A percentile compares a stretch with the other conserved stretches of the same genome.
These are phyloP conservation scores for Zasmidium angulare DNA, from an alignment of 2,329 filamentous ascomycete genomes.

Conservation along the genomic window DNA sequence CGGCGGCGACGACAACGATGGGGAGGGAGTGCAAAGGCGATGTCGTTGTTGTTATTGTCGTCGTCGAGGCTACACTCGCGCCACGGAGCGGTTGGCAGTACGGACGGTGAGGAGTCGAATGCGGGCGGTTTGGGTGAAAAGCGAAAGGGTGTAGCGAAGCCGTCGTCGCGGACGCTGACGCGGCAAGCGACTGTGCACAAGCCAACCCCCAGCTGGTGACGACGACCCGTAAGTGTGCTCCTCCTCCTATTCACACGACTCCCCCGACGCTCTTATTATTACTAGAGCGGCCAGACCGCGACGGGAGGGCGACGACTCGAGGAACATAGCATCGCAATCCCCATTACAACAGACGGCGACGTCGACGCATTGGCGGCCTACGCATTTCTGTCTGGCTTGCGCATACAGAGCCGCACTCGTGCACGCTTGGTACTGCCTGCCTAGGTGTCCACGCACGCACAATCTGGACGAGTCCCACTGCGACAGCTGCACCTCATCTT, in stretches of 20 bases:
- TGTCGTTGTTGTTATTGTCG: neutral
- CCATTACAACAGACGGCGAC: neutral
- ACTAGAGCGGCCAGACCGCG: neutral
- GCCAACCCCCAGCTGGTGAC: too few relatives aligned
- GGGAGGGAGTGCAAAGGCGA: neutral
- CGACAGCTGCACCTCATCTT: too few relatives aligned
- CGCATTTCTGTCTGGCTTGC: neutral
- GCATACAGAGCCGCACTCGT: neutral
- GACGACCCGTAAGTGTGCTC: too few relatives aligned
- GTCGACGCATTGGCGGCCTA: neutral
- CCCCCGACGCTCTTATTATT: too few relatives aligned
- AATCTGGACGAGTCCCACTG: too few relatives aligned
- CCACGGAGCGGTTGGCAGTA: neutral
- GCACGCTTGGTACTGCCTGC: neutral
- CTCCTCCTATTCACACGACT: too few relatives aligned
- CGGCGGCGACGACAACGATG: neutral
- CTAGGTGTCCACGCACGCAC: too few relatives aligned
- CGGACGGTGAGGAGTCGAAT: neutral
- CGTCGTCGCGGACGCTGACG: too few relatives aligned
- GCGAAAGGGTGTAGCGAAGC: neutral
- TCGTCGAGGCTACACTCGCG: neutral
- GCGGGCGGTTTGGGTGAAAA: neutral
- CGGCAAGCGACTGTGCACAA: neutral
- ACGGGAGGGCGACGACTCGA: neutral
- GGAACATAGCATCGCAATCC: neutral